Conservation (phyloP, 345 rosid genomes). For the Euphorbia tirucalli region DNA sequence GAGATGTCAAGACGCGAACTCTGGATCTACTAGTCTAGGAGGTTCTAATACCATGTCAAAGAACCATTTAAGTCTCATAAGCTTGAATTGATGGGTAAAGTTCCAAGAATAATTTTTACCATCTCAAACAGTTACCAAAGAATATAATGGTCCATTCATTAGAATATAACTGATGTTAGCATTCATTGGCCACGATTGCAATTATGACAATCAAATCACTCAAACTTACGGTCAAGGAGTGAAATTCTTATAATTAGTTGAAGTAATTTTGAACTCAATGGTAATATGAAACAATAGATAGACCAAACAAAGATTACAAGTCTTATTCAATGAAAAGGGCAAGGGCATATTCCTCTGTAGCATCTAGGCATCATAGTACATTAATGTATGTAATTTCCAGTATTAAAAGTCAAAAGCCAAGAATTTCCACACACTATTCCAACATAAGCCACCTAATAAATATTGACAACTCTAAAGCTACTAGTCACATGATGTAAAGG, state of each 20-base stretch:
- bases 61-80: too few relatives aligned
- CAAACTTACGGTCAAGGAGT: neutral
- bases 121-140: too few relatives aligned
- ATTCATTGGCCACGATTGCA: neutral
- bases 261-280: slow-evolving; percentile 7
- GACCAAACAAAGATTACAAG: neutral
- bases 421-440: slow-evolving; percentile 2
- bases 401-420: neutral
- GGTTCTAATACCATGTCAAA: too few relatives aligned
- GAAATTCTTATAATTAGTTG: neutral
- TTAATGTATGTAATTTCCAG: neutral
- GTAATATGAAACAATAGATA: neutral
- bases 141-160: neutral
- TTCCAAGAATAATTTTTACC: too few relatives aligned
- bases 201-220: slow-evolving; percentile 1
- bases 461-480: neutral
- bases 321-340: neutral
- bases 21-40: too few relatives aligned
- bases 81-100: too few relatives aligned
- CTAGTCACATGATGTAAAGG: neutral
- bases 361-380: neutral
- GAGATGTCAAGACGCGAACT: neutral
- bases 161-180: neutral
- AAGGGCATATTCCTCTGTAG: slow-evolving; percentile 9
- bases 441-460: neutral